These are phyloP conservation scores for Parathielavia hyrcaniae DNA, from an alignment of 495 filamentous ascomycete genomes.

Conservation along the genomic window DNA sequence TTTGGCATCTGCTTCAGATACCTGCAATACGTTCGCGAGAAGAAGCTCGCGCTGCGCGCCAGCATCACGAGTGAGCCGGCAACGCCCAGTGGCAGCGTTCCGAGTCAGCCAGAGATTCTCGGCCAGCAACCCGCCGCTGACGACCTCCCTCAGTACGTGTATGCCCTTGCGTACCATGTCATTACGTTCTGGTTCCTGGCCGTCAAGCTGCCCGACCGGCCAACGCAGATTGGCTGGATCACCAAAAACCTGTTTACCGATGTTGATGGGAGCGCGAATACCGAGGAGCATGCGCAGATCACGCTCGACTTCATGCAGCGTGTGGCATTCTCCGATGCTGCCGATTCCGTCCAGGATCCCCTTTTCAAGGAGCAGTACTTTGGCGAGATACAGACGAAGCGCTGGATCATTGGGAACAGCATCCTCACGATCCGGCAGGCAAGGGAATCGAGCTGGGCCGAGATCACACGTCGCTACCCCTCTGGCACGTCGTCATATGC, in stretches of 20 bases:
- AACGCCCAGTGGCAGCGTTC: conserved; percentile 30
- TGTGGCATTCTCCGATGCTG: conserved; percentile 77
- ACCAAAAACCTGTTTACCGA: conserved; percentile 78
- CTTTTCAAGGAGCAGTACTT: conserved; percentile 55
- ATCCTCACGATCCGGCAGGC: conserved; percentile 81
- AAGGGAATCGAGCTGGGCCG: conserved; percentile 62
- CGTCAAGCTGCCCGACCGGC: conserved; percentile 73
- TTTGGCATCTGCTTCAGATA: conserved; percentile 94
- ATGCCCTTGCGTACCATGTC: conserved; percentile 86
- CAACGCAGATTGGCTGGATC: conserved; percentile 83
- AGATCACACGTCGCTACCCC: conserved; percentile 76
- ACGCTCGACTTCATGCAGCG: conserved; percentile 96
- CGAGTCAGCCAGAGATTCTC: conserved; percentile 14
- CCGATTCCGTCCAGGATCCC: conserved; percentile 60
- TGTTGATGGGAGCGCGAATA: conserved; percentile 60
- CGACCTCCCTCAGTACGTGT: conserved; percentile 84
- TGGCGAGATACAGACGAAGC: conserved; percentile 63
- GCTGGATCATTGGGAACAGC: conserved; percentile 83
- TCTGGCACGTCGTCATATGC: conserved; percentile 75
- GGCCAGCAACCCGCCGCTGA: conserved; percentile 42
- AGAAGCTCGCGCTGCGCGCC: conserved; percentile 38
- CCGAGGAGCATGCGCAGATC: conserved; percentile 89
- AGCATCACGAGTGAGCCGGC: conserved; percentile 30
- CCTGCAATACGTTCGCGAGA: conserved; percentile 60
- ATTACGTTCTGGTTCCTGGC: conserved; percentile 96